Conservation (phyloP, 768 basidiomycete species). For the Nidula microcarpa region DNA sequence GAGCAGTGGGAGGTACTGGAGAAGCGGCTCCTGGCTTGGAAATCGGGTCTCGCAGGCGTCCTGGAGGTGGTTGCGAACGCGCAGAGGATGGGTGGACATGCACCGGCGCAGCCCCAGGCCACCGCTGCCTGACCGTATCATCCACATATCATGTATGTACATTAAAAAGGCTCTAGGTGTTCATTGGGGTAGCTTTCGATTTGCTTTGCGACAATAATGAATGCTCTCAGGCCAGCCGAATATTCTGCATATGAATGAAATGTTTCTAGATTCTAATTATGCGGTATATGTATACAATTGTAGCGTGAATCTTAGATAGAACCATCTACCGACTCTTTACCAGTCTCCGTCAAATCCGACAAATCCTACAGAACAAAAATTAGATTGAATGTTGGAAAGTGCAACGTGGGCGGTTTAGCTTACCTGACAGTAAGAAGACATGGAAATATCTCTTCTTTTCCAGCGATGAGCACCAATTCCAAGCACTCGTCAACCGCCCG, state of each 20-base stretch:
- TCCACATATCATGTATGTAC: too few relatives aligned
- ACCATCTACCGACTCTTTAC: conserved; percentile 33
- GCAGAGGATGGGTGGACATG: conserved; percentile 38
- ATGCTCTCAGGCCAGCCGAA: not conserved
- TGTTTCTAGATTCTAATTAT: too few relatives aligned
- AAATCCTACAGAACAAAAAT: conserved; percentile 47
- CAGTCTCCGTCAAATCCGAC: conserved; percentile 85
- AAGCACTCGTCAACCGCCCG: conserved; percentile 82
- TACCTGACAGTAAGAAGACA: conserved; percentile 73
- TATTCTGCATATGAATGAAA: not conserved
- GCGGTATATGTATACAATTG: too few relatives aligned
- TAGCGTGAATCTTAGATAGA: too few relatives aligned
- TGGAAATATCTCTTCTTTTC: conserved; percentile 88
- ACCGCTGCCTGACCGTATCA: too few relatives aligned
- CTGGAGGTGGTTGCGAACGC: conserved; percentile 67
- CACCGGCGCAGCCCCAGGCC: conserved; percentile 8
- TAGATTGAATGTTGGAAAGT: conserved; percentile 1
- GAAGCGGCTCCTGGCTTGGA: conserved; percentile 74
- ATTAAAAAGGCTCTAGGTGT: not conserved
- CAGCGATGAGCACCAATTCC: conserved; percentile 86
- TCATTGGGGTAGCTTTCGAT: not conserved
- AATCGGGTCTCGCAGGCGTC: conserved; percentile 63
- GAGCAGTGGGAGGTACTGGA: conserved; percentile 81
- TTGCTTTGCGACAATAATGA: not conserved
- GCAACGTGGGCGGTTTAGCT: conserved; percentile 15